Evolutionary conservation across 2,329 filamentous ascomycete genomes (phyloP).

Genomic region (Cytospora piceae): DNA sequence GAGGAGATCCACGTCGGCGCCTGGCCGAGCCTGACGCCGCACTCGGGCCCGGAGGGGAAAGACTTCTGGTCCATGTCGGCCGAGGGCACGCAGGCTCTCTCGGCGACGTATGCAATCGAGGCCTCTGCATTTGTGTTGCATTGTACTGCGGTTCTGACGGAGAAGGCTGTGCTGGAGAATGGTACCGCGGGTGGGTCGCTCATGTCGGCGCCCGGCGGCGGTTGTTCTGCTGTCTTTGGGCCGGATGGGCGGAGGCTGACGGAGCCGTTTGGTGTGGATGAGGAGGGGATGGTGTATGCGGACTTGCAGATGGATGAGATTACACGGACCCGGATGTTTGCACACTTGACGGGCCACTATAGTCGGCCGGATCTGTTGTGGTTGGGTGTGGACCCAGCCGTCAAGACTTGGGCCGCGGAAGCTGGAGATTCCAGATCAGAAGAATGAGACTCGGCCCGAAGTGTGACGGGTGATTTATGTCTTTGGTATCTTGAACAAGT

Average conservation of each 20-base stretch:
- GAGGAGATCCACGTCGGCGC: conserved; percentile 53
- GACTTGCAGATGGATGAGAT: conserved; percentile 21
- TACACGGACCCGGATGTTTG: conserved; percentile 19
- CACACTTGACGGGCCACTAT: conserved; percentile 21
- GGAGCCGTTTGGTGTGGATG: conserved; percentile 22
- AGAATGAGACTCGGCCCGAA: neutral
- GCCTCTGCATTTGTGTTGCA: conserved; percentile 59
- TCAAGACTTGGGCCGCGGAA: conserved; percentile 34
- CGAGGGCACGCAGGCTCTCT: conserved; percentile 43
- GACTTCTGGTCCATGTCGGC: conserved; percentile 40
- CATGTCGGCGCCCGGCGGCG: conserved; percentile 33
- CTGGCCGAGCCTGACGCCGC: conserved; percentile 44
- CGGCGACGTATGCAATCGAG: conserved; percentile 61
- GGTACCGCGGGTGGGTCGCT: conserved; percentile 1
- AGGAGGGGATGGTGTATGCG: conserved; percentile 23
- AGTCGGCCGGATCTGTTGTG: conserved; percentile 25
- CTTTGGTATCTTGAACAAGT: too few relatives aligned
- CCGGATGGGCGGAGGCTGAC: conserved; percentile 33
- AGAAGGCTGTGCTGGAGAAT: conserved; percentile 16
- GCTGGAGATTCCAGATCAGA: neutral
- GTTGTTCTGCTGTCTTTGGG: conserved; percentile 33
- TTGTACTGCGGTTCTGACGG: conserved; percentile 45
- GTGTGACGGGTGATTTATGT: too few relatives aligned
- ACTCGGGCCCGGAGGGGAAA: neutral
- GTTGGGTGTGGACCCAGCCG: conserved; percentile 35